phyloP scores from a whole-genome alignment of 306 rosid genomes.

The Castanea mollissima region DNA sequence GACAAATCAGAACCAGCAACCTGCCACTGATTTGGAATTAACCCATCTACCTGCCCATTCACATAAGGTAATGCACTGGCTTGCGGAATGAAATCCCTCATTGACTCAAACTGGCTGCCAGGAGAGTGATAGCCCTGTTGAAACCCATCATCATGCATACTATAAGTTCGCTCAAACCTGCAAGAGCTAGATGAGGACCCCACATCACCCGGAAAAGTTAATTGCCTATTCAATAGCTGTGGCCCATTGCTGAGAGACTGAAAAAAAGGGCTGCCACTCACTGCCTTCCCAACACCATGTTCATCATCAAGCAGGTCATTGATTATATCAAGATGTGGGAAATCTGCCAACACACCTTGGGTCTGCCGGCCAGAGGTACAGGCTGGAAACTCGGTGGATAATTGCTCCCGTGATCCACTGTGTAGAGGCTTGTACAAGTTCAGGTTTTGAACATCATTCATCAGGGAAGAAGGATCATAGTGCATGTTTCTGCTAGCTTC shows the following conservation, averaged over 20 bases:
- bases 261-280: constrained; percentile 38
- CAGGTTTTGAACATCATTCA: constrained; percentile 48
- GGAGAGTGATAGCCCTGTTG: constrained; percentile 52
- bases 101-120: constrained; percentile 50
- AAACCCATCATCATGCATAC: constrained; percentile 70
- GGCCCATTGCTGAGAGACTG: constrained; percentile 46
- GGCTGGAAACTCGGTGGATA: constrained; percentile 47
- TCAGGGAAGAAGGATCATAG: constrained; percentile 47
- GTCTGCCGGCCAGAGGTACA: constrained; percentile 66
- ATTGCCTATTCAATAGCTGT: constrained; percentile 60
- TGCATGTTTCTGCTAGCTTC: constrained; percentile 53
- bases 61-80: constrained; percentile 42
- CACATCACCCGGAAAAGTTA: constrained; percentile 63
- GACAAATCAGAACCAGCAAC: constrained; percentile 55
- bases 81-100: constrained; percentile 55
- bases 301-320: constrained; percentile 96
- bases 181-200: constrained; percentile 75
- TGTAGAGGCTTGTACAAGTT: constrained; percentile 54
- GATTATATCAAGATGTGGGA: constrained; percentile 96
- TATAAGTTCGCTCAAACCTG: constrained; percentile 79
- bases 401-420: constrained; percentile 46
- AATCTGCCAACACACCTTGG: constrained; percentile 71
- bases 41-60: constrained; percentile 78
- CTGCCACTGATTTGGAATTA: constrained; percentile 76
- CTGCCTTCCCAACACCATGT: constrained; percentile 39